These are phyloP conservation scores for Mangifera indica DNA, from an alignment of 345 rosid species.

Conservation along the genomic window DNA sequence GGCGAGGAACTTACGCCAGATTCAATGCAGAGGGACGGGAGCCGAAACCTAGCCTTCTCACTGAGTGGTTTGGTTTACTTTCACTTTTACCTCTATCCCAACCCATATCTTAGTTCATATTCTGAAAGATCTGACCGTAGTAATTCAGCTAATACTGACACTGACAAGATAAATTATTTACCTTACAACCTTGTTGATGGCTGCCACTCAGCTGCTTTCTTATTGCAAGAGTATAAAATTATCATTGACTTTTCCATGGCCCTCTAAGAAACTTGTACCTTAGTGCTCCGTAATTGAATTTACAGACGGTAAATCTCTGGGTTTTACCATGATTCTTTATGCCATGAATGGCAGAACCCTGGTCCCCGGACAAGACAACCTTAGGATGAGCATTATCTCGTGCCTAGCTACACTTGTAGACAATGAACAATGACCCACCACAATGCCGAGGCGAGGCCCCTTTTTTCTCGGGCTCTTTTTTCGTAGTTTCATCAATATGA, in stretches of 20 bases:
- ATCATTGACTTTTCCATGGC: no score
- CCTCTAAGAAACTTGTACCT: no score
- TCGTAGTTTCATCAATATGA: conserved; percentile 19
- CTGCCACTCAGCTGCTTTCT: neutral
- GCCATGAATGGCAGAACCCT: neutral
- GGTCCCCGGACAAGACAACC: conserved; percentile 8
- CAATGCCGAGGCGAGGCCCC: conserved; percentile 16
- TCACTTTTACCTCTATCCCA: no score
- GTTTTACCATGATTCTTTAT: neutral
- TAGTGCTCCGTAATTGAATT: no score
- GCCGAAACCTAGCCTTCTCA: neutral
- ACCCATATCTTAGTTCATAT: neutral
- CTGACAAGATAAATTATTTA: no score
- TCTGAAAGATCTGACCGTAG: no score
- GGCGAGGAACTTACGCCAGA: neutral
- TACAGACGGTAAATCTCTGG: no score
- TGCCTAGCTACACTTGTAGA: neutral
- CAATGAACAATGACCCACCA: neutral
- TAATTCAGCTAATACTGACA: no score
- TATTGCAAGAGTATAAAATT: no score
- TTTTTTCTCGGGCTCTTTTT: conserved; percentile 23
- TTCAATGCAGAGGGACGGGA: neutral
- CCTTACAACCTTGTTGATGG: neutral
- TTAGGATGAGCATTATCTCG: conserved; percentile 1
- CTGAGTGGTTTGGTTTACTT: no score